Base-by-base conservation (phyloP, 2,329 filamentous ascomycete species). In the Didymosphaeria variabile region DNA sequence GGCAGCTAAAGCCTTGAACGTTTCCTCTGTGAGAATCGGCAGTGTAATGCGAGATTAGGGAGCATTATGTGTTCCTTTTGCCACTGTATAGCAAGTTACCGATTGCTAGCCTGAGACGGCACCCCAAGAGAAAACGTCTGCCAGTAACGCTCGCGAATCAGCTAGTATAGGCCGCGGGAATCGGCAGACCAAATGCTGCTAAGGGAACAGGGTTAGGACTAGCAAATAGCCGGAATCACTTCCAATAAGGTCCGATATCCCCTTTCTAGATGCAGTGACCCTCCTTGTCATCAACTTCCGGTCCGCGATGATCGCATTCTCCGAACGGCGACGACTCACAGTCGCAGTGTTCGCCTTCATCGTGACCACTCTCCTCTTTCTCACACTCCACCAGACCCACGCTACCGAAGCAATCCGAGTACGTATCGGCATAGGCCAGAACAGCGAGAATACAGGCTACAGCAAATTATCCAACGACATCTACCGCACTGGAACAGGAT, bases 201-300 rank as follows among this genome's bases (percentile, higher is more conserved):
- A 38, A 29, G 21, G 36, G 29, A 29, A 53, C 34, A 40, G 23
- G 50, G 34, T 42, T 42, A 53, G 19, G 15, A 53, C 50, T 53
- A 53, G 19, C 23, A 40, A 26, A 53, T 15, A 10, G 17, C 34
- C 19, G n/a, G 34, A 19, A 42, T 9, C n/a, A 40, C 34, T 40
- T 2, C 7, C 10, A 32, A 53, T n/a, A 40, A 40, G 5, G 12
- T 53, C 12, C 9, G 12, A 2, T n/a, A 2, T 34, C 13, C 50
- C 19, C 4, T 40, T 53, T 53, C 9, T 34, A 53, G 13, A 23
- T 34, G 36, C 5, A 32, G 7, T 23, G 6, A 36, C 21, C 7
- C 29, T 29, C 19, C n/a, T 42, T n/a, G 21, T 34, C 2, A 26
- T 26, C 19, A n/a, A 5, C 19, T 26, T n/a, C 15, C 21, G 34